Evolutionary conservation across 2,329 filamentous ascomycete species (phyloP), one percentile per base, ranked within the genome.

Genomic region (Nannizzia gypsea): DNA sequence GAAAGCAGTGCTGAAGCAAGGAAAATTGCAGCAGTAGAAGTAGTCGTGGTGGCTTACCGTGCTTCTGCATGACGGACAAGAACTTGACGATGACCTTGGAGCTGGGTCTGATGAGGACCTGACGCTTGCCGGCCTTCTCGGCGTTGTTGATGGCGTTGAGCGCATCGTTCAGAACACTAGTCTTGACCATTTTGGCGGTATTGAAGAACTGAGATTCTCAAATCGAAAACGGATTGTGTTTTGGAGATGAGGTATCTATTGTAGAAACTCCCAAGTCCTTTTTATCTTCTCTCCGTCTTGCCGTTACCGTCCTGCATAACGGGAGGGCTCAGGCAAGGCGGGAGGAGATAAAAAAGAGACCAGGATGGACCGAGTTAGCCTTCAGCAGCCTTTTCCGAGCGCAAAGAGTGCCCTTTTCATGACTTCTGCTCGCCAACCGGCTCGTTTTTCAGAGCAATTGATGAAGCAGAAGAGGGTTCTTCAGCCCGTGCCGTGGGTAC

Each of bases 41-140:
- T 58, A 26, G 59, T 34, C n/a, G n/a, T n/a, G 59, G 46, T 3
- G 26, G 88, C 90, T 68, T 93, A 97, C 93, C 93, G 83, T 99
- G 93, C 80, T 89, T 90, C 83, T 99, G 93, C 93, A 99, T 99
- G 78, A 97, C 92, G 76, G 84, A 84, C 76, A 99, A 84, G 87
- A 97, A 99, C 86, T 97, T 97, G 83, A 95, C 82, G 74, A 99
- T 99, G 83, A 99, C 93, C 89, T 99, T 99, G 80, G 93, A 97
- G 78, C 85, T 88, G 72, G 95, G 93, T 74, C 91, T 87, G 84
- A 99, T 96, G 78, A 99, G 76, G 76, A 97, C 93, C 83, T 99
- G 93, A 76, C 93, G 91, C 88, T 97, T 97, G 82, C 93, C 93
- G 72, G 89, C 83, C 88, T 99, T 97, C 86, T 99, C 95, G 84